phyloP scores from a whole-genome alignment of 2,329 filamentous ascomycete genomes.

The Acephala macrosclerotiorum region DNA sequence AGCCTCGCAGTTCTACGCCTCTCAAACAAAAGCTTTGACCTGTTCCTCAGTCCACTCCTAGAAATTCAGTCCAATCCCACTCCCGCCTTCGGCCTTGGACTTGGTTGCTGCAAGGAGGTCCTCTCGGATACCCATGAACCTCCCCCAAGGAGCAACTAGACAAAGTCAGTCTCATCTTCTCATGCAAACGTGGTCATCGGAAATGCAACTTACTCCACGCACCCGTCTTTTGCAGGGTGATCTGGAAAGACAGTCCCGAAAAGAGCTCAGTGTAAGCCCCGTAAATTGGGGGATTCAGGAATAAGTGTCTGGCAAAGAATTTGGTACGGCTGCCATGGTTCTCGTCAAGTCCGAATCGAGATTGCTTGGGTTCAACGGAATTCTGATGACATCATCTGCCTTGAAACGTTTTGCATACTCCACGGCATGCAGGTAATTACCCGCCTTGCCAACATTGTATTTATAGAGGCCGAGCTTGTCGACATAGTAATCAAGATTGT shows the following conservation, averaged over 20 bases:
- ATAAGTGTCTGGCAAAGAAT: not conserved
- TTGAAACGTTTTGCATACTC: conserved; percentile 37
- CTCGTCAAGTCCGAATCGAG: conserved; percentile 33
- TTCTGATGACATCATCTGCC: conserved; percentile 37
- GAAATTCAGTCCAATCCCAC: too few relatives aligned
- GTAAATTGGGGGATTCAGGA: conserved; percentile 35
- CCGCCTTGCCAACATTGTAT: conserved; percentile 40
- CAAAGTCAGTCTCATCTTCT: too few relatives aligned
- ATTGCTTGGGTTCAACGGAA: conserved; percentile 43
- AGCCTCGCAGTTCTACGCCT: too few relatives aligned
- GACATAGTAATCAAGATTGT: conserved; percentile 36
- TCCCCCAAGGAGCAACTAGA: too few relatives aligned
- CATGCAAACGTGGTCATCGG: too few relatives aligned
- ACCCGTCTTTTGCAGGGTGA: conserved; percentile 37
- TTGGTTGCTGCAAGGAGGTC: too few relatives aligned
- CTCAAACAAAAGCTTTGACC: too few relatives aligned
- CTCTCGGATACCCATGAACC: too few relatives aligned
- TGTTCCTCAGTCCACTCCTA: too few relatives aligned
- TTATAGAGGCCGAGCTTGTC: conserved; percentile 30
- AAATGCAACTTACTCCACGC: conserved; percentile 37
- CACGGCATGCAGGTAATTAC: conserved; percentile 34
- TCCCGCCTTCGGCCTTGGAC: too few relatives aligned
- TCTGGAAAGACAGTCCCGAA: conserved; percentile 38
- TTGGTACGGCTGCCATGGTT: conserved; percentile 25
- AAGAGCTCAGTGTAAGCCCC: conserved; percentile 43